Evolutionary conservation across 805 yeast genomes (phyloP), one percentile per base, ranked within the genome.

Genomic region (Candida railenensis): DNA sequence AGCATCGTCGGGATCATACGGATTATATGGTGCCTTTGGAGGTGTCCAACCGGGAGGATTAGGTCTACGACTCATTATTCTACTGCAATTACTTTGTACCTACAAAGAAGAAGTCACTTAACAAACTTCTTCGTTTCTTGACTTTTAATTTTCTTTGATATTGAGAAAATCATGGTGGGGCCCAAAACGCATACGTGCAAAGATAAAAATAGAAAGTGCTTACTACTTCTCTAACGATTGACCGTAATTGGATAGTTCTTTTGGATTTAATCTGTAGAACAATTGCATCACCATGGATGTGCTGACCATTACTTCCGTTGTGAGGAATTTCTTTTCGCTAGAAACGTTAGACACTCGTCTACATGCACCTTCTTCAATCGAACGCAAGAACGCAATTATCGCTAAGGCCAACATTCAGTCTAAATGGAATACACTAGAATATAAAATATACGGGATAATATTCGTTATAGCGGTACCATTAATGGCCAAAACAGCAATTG

Each of bases 1-100:
- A 36, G 70, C 60, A 58, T 88, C 96, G 1, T 78, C 66, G 0
- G 91, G 86, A 58, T 88, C 96, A 57, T 82, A 89, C 4, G 96
- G 96, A 56, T 88, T 88, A 61, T 87, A 89, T 1, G 94, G 94
- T 1, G 91, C 92, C 51, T 76, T 80, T 8, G 96, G 96, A 1
- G 82, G 87, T 0, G 77, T 76, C 94, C 94, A 86, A 0, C 89
- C 90, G 4, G 78, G 77, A 2, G 94, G 91, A 55, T 86, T 82
- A 2, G 91, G 85, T 46, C 88, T 69, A 16, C 22, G 33, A 21
- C 14, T 7, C 30, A 15, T 21, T 34, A 11, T 25, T 25, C 5
- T 25, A 25, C 11, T 7, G 5, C 5, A 25, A 25, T 11, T 25
- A 25, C n/a, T n/a, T n/a, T n/a, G n/a, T n/a, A n/a, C n/a, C n/a